Evolutionary conservation across 1,284 basidiomycete species (phyloP).

Genomic region (Apiotrichum siamense): DNA sequence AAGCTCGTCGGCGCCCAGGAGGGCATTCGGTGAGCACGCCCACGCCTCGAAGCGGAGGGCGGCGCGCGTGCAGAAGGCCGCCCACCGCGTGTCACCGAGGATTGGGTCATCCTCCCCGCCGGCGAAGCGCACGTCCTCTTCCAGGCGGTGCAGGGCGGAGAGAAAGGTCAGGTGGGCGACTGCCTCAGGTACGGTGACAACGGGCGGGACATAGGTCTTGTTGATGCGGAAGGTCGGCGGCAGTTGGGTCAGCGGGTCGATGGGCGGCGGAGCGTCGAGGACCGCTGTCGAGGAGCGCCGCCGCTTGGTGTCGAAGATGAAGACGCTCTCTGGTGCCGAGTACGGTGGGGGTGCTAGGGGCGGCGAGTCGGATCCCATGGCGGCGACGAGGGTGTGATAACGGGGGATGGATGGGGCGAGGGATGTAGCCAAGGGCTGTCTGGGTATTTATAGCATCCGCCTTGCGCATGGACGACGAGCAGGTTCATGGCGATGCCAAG

Average conservation of each 20-base stretch:
- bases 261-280: neutral
- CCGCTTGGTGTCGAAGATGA: too few species aligned
- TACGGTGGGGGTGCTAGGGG: too few species aligned
- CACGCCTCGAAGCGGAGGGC: constrained; percentile 12
- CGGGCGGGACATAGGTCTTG: neutral
- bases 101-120: neutral
- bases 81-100: constrained; percentile 16
- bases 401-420: too few species aligned
- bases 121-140: constrained; percentile 14
- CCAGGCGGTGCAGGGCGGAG: constrained; percentile 15
- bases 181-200: constrained; percentile 17
- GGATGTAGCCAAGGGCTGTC: too few species aligned
- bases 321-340: too few species aligned
- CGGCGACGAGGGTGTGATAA: too few species aligned
- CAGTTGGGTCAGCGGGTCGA: constrained; percentile 18
- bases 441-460: too few species aligned
- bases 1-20: neutral
- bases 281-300: too few species aligned
- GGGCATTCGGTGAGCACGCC: neutral
- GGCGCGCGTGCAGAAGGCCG: constrained; percentile 17
- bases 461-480: too few species aligned
- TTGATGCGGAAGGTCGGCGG: constrained; percentile 18
- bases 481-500: too few species aligned
- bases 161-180: constrained; percentile 26
- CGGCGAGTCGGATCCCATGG: too few species aligned